Evolutionary conservation across 768 basidiomycete species (phyloP).

Genomic region (Crepidotus variabilis): DNA sequence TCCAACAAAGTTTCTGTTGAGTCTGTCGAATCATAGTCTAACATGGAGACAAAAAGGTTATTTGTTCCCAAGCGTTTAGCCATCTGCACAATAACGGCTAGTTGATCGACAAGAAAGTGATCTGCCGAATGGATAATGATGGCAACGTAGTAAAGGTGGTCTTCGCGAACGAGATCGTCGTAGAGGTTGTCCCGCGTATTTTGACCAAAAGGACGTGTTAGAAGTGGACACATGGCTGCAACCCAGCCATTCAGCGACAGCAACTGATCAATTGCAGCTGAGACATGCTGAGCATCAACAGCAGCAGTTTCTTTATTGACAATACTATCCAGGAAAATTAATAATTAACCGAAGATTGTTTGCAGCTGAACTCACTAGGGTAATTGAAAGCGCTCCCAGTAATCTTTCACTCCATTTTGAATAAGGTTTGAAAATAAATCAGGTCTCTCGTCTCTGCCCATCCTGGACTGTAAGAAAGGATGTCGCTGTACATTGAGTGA

Average conservation of each 20-base stretch:
- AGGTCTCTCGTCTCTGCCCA: conserved; percentile 80
- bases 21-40: conserved; percentile 94
- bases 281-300: conserved; percentile 86
- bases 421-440: conserved; percentile 80
- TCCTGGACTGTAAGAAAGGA: conserved; percentile 81
- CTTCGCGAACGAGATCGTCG: conserved; percentile 80
- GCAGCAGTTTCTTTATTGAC: conserved; percentile 78
- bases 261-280: conserved; percentile 87
- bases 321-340: conserved; percentile 48
- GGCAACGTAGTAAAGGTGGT: conserved; percentile 90
- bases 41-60: conserved; percentile 95
- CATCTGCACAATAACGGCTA: conserved; percentile 96
- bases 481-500: conserved; percentile 86
- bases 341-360: background rate
- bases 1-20: conserved; percentile 94
- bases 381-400: conserved; percentile 89
- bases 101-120: conserved; percentile 98
- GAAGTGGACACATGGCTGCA: conserved; percentile 89
- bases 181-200: conserved; percentile 84
- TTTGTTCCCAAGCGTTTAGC: conserved; percentile 84
- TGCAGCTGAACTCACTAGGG: conserved; percentile 72
- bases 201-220: conserved; percentile 92
- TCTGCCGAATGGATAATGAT: conserved; percentile 97
- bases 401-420: conserved; percentile 75
- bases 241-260: conserved; percentile 99